Evolutionary conservation across 2,329 filamentous ascomycete species (phyloP), one percentile per base, ranked within the genome.

Genomic region (Dothistroma pini): DNA sequence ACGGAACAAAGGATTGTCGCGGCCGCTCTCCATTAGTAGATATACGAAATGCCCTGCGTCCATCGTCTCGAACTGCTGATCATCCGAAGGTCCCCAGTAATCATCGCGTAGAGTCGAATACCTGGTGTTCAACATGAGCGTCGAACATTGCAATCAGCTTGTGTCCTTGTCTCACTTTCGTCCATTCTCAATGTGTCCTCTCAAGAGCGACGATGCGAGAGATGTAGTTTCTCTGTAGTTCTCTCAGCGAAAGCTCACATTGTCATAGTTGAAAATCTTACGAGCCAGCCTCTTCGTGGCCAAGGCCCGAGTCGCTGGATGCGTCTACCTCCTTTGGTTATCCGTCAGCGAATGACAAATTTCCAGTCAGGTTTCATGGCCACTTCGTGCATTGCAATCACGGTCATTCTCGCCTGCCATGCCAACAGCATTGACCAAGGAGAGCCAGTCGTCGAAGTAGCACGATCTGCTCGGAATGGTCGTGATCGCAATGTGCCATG

Each of bases 11-110:
- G 65, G 59, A 31, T 64, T 66, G 47, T 67, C 65, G 56, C 67
- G 61, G 21, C 64, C 58, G 38, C 65, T 62, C 52, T 70, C 68
- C 63, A 69, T 62, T 22, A 65, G 48, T 32, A 65, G 56, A 29
- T 65, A 62, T 35, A 63, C 56, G 22, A 63, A 53, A 47, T 65
- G 63, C 1, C 61, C 60, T 12, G 58, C 53, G 38, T 65, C 63
- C 56, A 63, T 61, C 4, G 61, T 63, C 54, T 65, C 63, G 54
- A 65, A 65, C 34, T 65, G 63, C 51, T 65, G 63, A 21, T 65
- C 63, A 48, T 65, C 63, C 2, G 58, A 61, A 21, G 63, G 63
- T 12, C 63, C 63, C 55, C 63, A 63, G 56, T 65, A 65, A 38
- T 63, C 63, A 32, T 65, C 60, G 38, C 61, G 60, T 4, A 65